phyloP scores from a whole-genome alignment of 192 early-diverging fungal species.

The Dissophora ornata region DNA sequence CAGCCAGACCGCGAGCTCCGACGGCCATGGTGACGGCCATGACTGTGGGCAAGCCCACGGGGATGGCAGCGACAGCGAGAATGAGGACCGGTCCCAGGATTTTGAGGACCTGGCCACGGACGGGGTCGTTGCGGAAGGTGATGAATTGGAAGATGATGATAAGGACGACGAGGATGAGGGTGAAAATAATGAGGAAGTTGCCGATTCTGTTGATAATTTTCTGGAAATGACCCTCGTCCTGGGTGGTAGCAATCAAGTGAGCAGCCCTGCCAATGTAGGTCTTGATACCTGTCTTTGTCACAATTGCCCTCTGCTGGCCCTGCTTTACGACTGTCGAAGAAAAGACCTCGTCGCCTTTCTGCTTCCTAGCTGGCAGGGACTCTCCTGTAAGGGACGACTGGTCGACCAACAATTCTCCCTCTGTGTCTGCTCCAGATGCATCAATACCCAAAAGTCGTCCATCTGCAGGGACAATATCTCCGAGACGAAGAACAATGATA shows the following conservation, averaged over 20 bases:
- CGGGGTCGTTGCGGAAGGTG: slow-evolving; percentile 56
- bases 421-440: slow-evolving; percentile 63
- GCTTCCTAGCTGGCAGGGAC: slow-evolving; percentile 72
- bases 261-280: slow-evolving; percentile 83
- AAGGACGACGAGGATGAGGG: slow-evolving; percentile 60
- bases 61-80: slow-evolving; percentile 82
- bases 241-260: slow-evolving; percentile 73
- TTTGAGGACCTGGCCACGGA: slow-evolving; percentile 65
- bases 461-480: slow-evolving; percentile 85
- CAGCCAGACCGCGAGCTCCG: slow-evolving; percentile 77
- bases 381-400: slow-evolving; percentile 82
- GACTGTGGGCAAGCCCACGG: slow-evolving; percentile 83
- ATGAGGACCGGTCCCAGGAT: slow-evolving; percentile 71
- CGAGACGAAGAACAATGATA: slow-evolving; percentile 74
- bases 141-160: slow-evolving; percentile 62
- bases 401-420: slow-evolving; percentile 70
- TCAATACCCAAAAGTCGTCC: slow-evolving; percentile 64
- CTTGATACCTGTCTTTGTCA: slow-evolving; percentile 75
- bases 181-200: slow-evolving; percentile 78
- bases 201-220: slow-evolving; percentile 81
- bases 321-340: slow-evolving; percentile 81
- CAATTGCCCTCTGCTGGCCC: slow-evolving; percentile 76
- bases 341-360: slow-evolving; percentile 69
- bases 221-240: slow-evolving; percentile 81
- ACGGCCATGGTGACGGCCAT: slow-evolving; percentile 91